Conservation (phyloP, 148 eudicot species). For the Fagopyrum homotropicum region DNA sequence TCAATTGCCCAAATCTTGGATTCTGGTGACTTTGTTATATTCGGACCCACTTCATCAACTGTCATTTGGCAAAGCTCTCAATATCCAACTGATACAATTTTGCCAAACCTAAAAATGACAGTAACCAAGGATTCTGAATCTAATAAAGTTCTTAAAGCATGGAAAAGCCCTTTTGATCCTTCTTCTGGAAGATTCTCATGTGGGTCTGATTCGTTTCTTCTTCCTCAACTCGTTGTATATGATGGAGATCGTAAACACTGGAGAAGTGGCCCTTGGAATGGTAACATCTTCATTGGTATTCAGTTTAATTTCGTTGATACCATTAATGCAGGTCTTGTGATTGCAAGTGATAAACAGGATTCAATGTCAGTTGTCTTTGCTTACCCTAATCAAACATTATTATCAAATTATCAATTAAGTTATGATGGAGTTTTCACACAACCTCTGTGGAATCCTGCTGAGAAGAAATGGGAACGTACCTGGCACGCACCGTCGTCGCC, state of each 20-base stretch:
- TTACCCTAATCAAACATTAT: background rate
- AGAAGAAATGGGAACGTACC: background rate
- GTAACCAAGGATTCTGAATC: background rate
- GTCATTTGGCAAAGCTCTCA: conserved; percentile 7
- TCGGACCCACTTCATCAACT: background rate
- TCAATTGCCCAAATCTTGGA: conserved; percentile 3
- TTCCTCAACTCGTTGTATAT: conserved; percentile 8
- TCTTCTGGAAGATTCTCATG: background rate
- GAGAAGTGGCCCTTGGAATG: conserved; percentile 62
- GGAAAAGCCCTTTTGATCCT: conserved; percentile 1
- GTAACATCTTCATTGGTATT: conserved; percentile 40
- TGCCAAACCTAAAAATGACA: conserved; percentile 1
- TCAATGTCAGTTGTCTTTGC: background rate
- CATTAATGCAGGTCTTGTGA: conserved; percentile 4
- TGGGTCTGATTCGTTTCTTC: background rate
- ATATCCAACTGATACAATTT: background rate
- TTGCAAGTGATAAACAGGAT: background rate
- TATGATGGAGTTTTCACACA: background rate
- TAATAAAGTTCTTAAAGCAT: background rate
- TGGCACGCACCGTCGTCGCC: conserved; percentile 13
- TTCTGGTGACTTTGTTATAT: background rate
- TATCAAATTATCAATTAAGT: background rate
- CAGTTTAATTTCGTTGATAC: background rate
- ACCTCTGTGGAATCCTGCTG: conserved; percentile 13
- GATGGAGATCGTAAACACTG: conserved; percentile 10